Evolutionary conservation across 768 basidiomycete species (phyloP).

Genomic region (Neoboletus magnificus): DNA sequence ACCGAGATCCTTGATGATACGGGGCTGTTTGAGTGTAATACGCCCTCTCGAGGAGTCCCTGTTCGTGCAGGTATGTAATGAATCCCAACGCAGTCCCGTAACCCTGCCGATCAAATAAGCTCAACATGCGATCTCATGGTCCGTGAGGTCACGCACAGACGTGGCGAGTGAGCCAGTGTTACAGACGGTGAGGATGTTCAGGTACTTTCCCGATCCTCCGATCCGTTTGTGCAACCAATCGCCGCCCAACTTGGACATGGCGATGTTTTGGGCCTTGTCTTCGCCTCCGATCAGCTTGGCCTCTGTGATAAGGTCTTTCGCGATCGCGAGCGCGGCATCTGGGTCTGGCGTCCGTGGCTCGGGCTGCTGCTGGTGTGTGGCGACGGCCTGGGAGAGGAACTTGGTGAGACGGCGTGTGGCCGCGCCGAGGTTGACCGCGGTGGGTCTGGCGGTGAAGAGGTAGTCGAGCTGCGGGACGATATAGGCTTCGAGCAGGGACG

Average conservation of each 20-base stretch:
- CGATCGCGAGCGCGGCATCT: slow-evolving; percentile 45
- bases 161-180: slow-evolving; percentile 97
- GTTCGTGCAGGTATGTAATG: slow-evolving; percentile 86
- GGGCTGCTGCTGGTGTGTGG: slow-evolving; percentile 14
- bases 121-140: slow-evolving; percentile 1
- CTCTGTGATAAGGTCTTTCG: slow-evolving; percentile 63
- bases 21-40: slow-evolving; percentile 94
- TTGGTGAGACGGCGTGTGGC: slow-evolving; percentile 71
- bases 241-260: slow-evolving; percentile 82
- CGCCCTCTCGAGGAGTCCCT: slow-evolving; percentile 70
- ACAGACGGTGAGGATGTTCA: slow-evolving; percentile 91
- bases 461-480: slow-evolving; percentile 61
- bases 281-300: slow-evolving; percentile 76
- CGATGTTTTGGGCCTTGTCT: slow-evolving; percentile 81
- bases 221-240: slow-evolving; percentile 67
- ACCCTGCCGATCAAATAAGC: slow-evolving; percentile 51
- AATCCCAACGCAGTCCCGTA: slow-evolving; percentile 94
- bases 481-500: slow-evolving; percentile 49
- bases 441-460: slow-evolving; percentile 87
- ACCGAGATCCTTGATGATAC: slow-evolving; percentile 91
- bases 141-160: slow-evolving; percentile 60
- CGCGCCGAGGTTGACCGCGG: slow-evolving; percentile 91
- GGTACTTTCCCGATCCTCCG: slow-evolving; percentile 37
- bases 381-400: slow-evolving; percentile 34
- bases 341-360: slow-evolving; percentile 15